A percentile compares a stretch with the other conserved stretches of the same genome.
These are phyloP conservation scores for Rhodomyrtus tomentosa DNA, from an alignment of 345 rosid genomes.

Conservation along the genomic window DNA sequence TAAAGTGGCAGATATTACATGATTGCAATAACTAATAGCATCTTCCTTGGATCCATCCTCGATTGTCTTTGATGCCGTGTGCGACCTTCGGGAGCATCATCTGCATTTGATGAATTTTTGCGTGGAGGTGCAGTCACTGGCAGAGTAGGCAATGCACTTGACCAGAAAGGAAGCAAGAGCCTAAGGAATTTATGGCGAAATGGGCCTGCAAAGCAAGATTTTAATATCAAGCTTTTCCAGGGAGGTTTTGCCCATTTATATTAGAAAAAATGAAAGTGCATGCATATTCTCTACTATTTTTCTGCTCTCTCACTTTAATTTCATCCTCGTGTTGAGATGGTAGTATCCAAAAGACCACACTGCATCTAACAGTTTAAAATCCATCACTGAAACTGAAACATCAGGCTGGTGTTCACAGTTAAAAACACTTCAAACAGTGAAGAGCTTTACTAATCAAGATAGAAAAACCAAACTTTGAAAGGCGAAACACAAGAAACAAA, in stretches of 20 bases:
- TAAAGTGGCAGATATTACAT: slow-evolving; percentile 36
- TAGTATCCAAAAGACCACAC: background rate
- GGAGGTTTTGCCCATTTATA: background rate
- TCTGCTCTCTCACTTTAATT: background rate
- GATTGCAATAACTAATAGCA: slow-evolving; percentile 82
- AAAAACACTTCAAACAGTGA: background rate
- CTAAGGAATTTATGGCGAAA: slow-evolving; percentile 81
- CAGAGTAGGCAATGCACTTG: slow-evolving; percentile 87
- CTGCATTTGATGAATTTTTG: slow-evolving; percentile 53
- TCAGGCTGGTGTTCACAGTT: background rate
- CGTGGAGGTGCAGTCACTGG: slow-evolving; percentile 96
- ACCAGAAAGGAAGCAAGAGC: slow-evolving; percentile 96
- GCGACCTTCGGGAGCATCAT: slow-evolving; percentile 61
- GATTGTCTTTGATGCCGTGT: slow-evolving; percentile 55
- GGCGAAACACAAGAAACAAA: background rate
- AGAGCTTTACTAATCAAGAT: background rate
- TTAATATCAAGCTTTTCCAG: background rate
- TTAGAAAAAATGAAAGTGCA: background rate
- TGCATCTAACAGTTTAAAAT: background rate
- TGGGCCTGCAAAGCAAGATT: slow-evolving; percentile 42
- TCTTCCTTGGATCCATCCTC: slow-evolving; percentile 81
- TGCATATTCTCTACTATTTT: background rate
- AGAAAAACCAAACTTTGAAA: background rate
- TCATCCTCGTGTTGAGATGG: background rate
- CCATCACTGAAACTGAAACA: background rate